Conservation (phyloP, 768 basidiomycete genomes). For the Pleurotus djamor region DNA sequence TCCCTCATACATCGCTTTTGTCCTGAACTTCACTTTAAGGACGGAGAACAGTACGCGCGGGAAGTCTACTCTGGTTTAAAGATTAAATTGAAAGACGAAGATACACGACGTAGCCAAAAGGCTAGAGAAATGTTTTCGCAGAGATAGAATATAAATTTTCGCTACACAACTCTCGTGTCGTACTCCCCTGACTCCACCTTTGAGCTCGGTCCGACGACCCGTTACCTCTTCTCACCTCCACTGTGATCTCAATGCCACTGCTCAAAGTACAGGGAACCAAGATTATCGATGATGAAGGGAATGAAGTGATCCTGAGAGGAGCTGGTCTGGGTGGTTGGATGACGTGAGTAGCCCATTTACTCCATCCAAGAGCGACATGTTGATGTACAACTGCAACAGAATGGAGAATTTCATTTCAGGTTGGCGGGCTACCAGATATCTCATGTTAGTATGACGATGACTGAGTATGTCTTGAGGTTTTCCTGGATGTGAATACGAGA, state of each 20-base stretch:
- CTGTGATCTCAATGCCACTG: constrained; percentile 37
- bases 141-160: constrained; percentile 11
- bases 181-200: not conserved
- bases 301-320: constrained; percentile 62
- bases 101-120: constrained; percentile 56
- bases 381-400: constrained; percentile 24
- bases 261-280: constrained; percentile 58
- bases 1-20: not conserved
- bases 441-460: not conserved
- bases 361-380: not conserved
- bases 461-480: constrained; percentile 42
- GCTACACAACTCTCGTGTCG: not conserved
- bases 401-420: constrained; percentile 80
- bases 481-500: constrained; percentile 66
- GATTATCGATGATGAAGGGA: constrained; percentile 54
- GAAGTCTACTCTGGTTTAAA: constrained; percentile 58
- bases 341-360: constrained; percentile 53
- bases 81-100: constrained; percentile 63
- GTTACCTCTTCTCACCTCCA: not conserved
- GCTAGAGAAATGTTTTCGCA: constrained; percentile 51
- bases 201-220: not conserved
- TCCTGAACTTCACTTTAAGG: constrained; percentile 32
- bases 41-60: constrained; percentile 62
- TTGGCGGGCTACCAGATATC: constrained; percentile 12
- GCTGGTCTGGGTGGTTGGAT: constrained; percentile 87